phyloP scores from a whole-genome alignment of 2,329 filamentous ascomycete genomes.

The Periconia sp. region DNA sequence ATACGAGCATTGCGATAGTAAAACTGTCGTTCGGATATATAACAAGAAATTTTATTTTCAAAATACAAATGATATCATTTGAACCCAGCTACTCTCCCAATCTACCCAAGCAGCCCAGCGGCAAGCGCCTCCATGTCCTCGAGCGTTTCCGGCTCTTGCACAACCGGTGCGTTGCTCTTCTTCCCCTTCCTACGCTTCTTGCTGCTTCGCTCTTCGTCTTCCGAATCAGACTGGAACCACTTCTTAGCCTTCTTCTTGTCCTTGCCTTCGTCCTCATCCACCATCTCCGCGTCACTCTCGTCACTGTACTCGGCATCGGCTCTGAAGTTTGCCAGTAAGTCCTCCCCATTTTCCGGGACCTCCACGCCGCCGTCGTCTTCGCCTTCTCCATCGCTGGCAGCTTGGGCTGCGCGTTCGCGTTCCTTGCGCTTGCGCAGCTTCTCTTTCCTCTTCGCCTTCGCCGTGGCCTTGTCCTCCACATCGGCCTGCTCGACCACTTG shows the following conservation, averaged over 20 bases:
- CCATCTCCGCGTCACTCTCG: conserved; percentile 46
- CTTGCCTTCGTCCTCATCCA: conserved; percentile 46
- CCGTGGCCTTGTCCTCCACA: conserved; percentile 77
- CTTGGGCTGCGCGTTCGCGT: conserved; percentile 58
- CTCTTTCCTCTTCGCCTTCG: conserved; percentile 74
- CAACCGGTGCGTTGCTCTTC: conserved; percentile 57
- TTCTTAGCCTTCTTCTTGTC: conserved; percentile 71
- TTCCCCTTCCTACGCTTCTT: conserved; percentile 47
- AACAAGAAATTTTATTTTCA: not conserved
- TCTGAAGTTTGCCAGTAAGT: conserved; percentile 47
- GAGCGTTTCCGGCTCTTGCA: conserved; percentile 73
- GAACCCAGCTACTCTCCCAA: not conserved
- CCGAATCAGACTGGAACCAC: conserved; percentile 73
- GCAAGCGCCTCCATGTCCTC: conserved; percentile 79
- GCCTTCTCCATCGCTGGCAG: conserved; percentile 30
- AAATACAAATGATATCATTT: not conserved
- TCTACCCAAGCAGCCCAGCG: conserved; percentile 63
- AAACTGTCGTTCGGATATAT: not conserved
- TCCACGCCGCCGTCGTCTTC: conserved; percentile 28
- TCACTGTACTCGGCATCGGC: conserved; percentile 44
- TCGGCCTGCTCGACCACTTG: conserved; percentile 74
- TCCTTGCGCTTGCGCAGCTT: conserved; percentile 75
- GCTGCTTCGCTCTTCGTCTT: conserved; percentile 48
- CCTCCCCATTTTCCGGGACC: conserved; percentile 36
- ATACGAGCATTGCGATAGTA: not conserved